These are phyloP conservation scores for Aspergillus sojae DNA, from an alignment of 2,329 filamentous ascomycete genomes.

Conservation along the genomic window DNA sequence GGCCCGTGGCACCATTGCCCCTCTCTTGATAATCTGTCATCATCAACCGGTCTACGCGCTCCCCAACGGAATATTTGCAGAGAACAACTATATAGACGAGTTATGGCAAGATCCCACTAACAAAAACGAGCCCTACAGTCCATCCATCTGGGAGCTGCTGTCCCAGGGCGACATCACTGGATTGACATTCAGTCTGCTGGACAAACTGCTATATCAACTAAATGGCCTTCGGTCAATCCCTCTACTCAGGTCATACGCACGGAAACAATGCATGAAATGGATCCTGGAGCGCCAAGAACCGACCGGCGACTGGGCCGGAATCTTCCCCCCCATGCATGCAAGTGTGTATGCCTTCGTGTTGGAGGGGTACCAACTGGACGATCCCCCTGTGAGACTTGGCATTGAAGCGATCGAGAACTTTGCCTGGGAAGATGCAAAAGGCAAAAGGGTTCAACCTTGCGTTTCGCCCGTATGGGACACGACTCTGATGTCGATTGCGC, in stretches of 20 bases:
- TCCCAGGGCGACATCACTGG: conserved; percentile 3
- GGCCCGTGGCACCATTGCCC: conserved; percentile 17
- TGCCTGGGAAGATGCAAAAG: conserved; percentile 25
- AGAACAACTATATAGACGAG: conserved; percentile 35
- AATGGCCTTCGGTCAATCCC: conserved; percentile 20
- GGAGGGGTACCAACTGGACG: conserved; percentile 30
- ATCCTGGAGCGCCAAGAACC: conserved; percentile 35
- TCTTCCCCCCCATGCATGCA: conserved; percentile 32
- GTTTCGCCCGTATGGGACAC: conserved; percentile 42
- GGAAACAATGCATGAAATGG: conserved; percentile 30
- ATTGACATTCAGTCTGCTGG: conserved; percentile 16
- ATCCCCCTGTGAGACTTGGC: conserved; percentile 21
- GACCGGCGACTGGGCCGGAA: conserved; percentile 34
- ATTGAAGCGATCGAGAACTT: conserved; percentile 34
- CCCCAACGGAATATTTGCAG: conserved; percentile 22
- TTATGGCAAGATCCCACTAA: conserved; percentile 34
- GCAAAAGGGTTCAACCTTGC: conserved; percentile 32
- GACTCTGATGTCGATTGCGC: conserved; percentile 32
- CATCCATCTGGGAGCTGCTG: conserved; percentile 4
- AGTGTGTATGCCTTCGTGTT: conserved; percentile 31
- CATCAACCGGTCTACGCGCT: conserved; percentile 34
- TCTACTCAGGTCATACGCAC: conserved; percentile 18
- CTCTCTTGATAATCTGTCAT: conserved; percentile 25
- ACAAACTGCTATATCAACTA: conserved; percentile 20
- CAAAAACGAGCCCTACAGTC: conserved; percentile 29